Conservation (phyloP, 176 grass and related monocot genomes). For the Triticum dicoccoides region DNA sequence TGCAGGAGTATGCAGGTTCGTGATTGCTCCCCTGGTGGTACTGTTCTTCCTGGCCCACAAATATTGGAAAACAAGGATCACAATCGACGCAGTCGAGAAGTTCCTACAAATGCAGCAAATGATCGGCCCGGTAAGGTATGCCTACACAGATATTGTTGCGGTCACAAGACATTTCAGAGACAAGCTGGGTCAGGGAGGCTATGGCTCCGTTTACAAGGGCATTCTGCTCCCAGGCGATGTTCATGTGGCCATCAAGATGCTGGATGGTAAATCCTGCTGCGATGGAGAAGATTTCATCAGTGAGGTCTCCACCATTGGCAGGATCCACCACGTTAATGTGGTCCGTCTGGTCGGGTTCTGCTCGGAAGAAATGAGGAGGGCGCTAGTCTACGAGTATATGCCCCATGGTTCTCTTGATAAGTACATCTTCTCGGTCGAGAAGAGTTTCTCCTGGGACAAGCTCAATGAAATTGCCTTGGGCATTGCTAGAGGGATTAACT, state of each 20-base stretch:
- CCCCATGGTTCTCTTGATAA: background rate
- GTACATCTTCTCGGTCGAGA: background rate
- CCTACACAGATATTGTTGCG: background rate
- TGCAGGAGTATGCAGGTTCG: background rate
- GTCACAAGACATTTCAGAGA: background rate
- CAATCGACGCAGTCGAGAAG: background rate
- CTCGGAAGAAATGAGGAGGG: background rate
- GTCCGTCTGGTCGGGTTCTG: background rate
- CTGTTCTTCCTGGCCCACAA: background rate
- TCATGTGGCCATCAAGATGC: background rate
- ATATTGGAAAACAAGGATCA: background rate
- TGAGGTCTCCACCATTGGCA: background rate
- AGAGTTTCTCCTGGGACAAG: background rate
- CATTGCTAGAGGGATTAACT: background rate
- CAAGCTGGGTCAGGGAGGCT: constrained; percentile 35
- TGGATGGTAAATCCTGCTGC: background rate
- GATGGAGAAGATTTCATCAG: background rate
- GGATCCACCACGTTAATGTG: background rate
- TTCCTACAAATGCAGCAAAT: background rate
- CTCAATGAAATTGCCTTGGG: background rate
- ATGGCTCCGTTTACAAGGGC: constrained; percentile 32
- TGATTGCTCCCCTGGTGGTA: background rate
- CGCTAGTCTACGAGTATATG: background rate
- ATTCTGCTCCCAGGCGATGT: background rate
- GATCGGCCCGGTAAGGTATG: background rate